Evolutionary conservation across 2,329 filamentous ascomycete genomes (phyloP).

Genomic region (Phialocephala subalpina): DNA sequence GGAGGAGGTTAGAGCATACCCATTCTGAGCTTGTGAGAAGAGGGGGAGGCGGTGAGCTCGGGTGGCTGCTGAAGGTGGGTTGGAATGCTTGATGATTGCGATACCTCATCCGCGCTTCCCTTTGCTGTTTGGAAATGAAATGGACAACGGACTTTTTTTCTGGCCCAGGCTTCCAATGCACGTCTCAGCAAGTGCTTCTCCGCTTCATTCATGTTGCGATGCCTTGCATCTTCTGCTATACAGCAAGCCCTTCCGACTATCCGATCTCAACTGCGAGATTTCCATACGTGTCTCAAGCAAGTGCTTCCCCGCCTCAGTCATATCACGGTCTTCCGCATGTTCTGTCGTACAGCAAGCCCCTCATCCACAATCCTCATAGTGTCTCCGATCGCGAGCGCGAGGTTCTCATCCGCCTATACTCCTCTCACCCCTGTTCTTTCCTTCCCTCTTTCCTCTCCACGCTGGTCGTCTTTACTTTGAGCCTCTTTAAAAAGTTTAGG

Average conservation of each 20-base stretch:
- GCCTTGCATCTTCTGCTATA: too few species aligned
- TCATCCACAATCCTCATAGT: neutral
- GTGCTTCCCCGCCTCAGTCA: neutral
- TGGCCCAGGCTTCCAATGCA: neutral
- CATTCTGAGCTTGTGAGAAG: constrained; percentile 48
- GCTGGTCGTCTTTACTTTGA: neutral
- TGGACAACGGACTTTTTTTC: neutral
- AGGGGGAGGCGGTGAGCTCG: neutral
- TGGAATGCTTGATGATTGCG: neutral
- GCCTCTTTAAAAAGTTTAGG: too few species aligned
- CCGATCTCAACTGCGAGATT: too few species aligned
- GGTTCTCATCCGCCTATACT: neutral
- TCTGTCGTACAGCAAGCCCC: neutral
- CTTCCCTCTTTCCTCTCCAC: neutral
- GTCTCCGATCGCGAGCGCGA: neutral
- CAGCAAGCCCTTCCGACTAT: too few species aligned
- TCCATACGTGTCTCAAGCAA: neutral
- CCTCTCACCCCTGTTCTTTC: neutral
- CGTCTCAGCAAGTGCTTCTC: too few species aligned
- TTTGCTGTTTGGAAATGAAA: neutral
- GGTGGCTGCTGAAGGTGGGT: neutral
- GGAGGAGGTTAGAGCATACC: constrained; percentile 68
- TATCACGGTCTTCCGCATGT: neutral
- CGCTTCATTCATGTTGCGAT: too few species aligned
- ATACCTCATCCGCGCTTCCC: neutral